Conservation (phyloP, 1,284 basidiomycete species). For the Fomitopsis palustris region DNA sequence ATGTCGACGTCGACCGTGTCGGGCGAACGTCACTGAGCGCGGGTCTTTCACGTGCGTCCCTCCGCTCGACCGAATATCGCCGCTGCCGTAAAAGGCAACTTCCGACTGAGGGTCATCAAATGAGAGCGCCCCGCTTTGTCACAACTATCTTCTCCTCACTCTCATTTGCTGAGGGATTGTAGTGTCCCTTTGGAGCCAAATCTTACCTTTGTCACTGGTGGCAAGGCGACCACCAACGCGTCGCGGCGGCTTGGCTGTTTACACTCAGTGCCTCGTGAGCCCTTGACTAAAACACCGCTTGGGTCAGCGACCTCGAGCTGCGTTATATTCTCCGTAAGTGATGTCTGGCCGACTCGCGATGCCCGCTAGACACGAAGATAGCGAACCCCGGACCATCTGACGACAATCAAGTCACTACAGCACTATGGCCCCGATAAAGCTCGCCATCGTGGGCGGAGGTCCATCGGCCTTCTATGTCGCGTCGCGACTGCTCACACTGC, state of each 20-base stretch:
- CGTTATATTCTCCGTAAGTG: no score
- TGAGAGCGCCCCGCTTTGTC: background rate
- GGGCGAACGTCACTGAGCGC: background rate
- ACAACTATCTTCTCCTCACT: background rate
- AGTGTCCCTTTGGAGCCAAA: no score
- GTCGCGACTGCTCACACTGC: slow-evolving; percentile 69
- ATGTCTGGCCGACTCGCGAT: no score
- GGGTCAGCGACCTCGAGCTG: no score
- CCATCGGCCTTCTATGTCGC: slow-evolving; percentile 97
- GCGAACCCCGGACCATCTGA: background rate
- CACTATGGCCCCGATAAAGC: slow-evolving; percentile 40
- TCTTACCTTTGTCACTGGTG: no score
- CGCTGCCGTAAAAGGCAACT: background rate
- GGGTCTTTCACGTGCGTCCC: background rate
- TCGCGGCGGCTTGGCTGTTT: no score
- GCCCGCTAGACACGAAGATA: background rate
- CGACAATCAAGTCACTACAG: background rate
- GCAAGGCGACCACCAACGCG: no score
- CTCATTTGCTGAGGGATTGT: no score
- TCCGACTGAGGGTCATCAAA: background rate
- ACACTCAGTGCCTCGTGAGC: no score
- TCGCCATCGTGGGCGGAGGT: slow-evolving; percentile 86
- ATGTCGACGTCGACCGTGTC: slow-evolving; percentile 4
- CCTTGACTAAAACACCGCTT: no score
- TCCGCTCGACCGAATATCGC: slow-evolving; percentile 9